Evolutionary conservation across 805 yeast genomes (phyloP).

Genomic region (Cephaloascus albidus): DNA sequence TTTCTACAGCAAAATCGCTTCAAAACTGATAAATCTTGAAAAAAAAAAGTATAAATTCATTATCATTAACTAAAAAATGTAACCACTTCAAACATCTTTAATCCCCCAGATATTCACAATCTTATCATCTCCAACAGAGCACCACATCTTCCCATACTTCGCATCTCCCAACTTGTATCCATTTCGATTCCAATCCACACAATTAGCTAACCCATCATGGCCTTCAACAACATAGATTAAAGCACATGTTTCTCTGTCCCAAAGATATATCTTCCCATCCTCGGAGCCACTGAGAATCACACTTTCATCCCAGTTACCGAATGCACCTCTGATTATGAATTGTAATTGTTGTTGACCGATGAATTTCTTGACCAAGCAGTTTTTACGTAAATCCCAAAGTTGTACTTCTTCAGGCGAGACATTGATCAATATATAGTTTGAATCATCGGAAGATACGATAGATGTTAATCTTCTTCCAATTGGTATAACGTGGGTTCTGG

Average conservation of each 20-base stretch:
- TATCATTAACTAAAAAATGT: too few species aligned
- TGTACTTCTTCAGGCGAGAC: constrained; percentile 71
- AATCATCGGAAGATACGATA: constrained; percentile 44
- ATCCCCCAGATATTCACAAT: constrained; percentile 60
- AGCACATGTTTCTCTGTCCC: constrained; percentile 70
- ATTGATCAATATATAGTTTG: constrained; percentile 50
- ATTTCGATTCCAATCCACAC: constrained; percentile 61
- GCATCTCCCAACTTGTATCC: constrained; percentile 2
- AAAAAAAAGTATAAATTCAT: too few species aligned
- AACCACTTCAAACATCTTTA: constrained; percentile 1
- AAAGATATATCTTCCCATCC: constrained; percentile 67
- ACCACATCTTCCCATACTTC: constrained; percentile 42
- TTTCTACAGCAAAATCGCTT: too few species aligned
- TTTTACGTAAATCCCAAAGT: constrained; percentile 64
- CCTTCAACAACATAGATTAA: constrained; percentile 52
- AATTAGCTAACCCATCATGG: constrained; percentile 61
- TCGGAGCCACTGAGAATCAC: constrained; percentile 76
- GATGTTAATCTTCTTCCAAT: constrained; percentile 57
- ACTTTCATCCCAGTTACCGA: constrained; percentile 65
- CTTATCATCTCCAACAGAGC: constrained; percentile 80
- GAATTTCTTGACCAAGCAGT: constrained; percentile 50
- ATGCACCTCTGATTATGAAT: constrained; percentile 64
- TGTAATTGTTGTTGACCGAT: constrained; percentile 67
- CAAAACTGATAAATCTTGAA: too few species aligned
- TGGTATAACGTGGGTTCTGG: constrained; percentile 32